phyloP scores from a whole-genome alignment of 2,329 filamentous ascomycete species.

The Diaporthe sp. region DNA sequence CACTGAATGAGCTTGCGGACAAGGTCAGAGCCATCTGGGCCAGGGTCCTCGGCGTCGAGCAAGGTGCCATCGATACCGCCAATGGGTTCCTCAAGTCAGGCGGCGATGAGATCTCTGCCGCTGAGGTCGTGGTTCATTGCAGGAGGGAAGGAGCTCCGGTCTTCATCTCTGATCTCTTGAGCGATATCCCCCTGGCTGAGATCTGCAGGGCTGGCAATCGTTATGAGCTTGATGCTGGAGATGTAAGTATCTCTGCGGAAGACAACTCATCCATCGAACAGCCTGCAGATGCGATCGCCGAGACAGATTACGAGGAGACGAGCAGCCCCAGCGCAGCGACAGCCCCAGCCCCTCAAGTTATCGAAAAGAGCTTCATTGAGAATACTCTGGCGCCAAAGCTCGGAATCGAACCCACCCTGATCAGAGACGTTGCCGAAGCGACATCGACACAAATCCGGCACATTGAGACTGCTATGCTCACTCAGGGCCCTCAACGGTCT shows the following conservation, averaged over 20 bases:
- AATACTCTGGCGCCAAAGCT: conserved; percentile 58
- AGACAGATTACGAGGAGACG: not conserved
- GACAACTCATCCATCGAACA: conserved; percentile 24
- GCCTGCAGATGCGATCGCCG: not conserved
- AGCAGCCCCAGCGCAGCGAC: conserved; percentile 32
- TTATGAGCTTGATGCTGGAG: conserved; percentile 4
- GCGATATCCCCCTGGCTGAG: conserved; percentile 57
- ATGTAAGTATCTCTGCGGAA: not conserved
- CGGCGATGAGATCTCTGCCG: conserved; percentile 59
- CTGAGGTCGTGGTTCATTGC: conserved; percentile 58
- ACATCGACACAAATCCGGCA: conserved; percentile 61
- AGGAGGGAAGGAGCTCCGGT: conserved; percentile 57
- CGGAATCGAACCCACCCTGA: conserved; percentile 54
- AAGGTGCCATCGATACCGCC: conserved; percentile 54
- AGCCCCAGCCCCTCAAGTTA: conserved; percentile 37
- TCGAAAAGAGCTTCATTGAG: conserved; percentile 54
- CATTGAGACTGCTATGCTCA: conserved; percentile 60
- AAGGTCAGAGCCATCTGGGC: conserved; percentile 63
- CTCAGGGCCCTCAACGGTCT: conserved; percentile 31
- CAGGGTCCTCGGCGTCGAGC: conserved; percentile 53
- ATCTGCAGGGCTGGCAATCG: conserved; percentile 51
- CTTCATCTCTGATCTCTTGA: conserved; percentile 57
- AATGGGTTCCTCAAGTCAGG: conserved; percentile 62
- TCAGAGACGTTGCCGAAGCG: conserved; percentile 63
- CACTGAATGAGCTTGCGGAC: conserved; percentile 61